phyloP scores from a whole-genome alignment of 176 grass and related monocot genomes.

The Eragrostis nindensis region DNA sequence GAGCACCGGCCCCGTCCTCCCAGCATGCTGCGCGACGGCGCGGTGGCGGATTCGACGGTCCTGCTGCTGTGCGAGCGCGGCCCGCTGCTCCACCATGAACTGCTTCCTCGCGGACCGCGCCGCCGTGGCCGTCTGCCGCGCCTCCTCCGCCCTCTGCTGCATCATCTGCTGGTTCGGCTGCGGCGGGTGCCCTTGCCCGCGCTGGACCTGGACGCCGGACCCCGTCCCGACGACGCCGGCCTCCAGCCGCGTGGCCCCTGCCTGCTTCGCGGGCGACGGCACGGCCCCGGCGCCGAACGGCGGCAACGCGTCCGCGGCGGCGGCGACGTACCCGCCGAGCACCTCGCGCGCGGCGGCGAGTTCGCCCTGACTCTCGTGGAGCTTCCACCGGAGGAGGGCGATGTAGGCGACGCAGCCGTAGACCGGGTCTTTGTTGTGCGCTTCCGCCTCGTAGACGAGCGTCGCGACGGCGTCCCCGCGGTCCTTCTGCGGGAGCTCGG shows the following conservation, averaged over 20 bases:
- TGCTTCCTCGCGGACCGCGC: not conserved
- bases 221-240: no score
- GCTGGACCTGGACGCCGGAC: no score
- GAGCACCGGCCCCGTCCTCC: no score
- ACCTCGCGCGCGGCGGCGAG: not conserved
- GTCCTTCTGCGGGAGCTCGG: not conserved
- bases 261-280: accelerated
- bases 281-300: not conserved
- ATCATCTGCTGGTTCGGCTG: no score
- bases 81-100: not conserved
- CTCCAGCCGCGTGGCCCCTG: no score
- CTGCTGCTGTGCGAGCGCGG: no score
- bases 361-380: not conserved
- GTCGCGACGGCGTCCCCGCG: not conserved
- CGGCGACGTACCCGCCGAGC: not conserved
- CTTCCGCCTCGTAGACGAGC: not conserved
- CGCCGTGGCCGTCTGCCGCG: not conserved
- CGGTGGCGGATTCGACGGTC: not conserved
- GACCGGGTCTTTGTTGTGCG: not conserved
- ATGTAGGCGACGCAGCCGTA: not conserved
- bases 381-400: not conserved
- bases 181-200: no score
- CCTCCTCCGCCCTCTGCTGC: not conserved
- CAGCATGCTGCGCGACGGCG: no score
- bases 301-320: not conserved